Evolutionary conservation across 2,329 filamentous ascomycete genomes (phyloP), one percentile per base, ranked within the genome.

Genomic region (Pyricularia sp.): DNA sequence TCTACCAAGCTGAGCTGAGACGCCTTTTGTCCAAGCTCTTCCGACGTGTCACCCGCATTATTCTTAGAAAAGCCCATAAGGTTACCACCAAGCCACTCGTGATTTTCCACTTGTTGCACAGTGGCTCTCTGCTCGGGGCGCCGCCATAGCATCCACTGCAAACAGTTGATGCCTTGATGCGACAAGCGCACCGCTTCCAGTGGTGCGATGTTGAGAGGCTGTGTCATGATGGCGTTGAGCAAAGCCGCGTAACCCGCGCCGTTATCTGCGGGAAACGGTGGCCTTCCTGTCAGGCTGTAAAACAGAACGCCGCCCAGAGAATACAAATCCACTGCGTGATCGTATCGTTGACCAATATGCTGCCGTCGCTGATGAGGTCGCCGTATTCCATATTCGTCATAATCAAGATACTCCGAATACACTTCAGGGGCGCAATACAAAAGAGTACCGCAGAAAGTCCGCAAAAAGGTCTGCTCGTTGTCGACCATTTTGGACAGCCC

Each of bases 401-500:
- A 90, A 71, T 89, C 85, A 28, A 79, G 78, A 73, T 86, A 90
- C 70, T 90, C 88, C 9, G 91, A 93, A 75, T 98, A 99, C 2
- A 99, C 94, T 76, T 99, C 95, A 0, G 95, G 95, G 0, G 95
- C 95, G 77, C 95, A 98, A 79, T 98, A 99, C 3, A 99, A 82
- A 31, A 99, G 82, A 0, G 95, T 99, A 36, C 96, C 95, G 76
- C 95, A 99, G 75, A 99, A 99, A 0, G 95, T 99, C 77, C 94
- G 93, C 55, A 98, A 82, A 75, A 97, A 97, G 0, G 94, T 97
- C 74, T 97, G 91, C 71, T 93, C 89, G 72, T 92, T 92, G 71
- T 93, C 91, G 64, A 97, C 90, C 78, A 96, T 94, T 77, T 99
- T 99, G 2, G 95, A 98, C 4, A 99, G 81, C 3, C 95, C 95